A percentile compares a stretch with the other conserved stretches of the same genome.
phyloP scores from a whole-genome alignment of 805 yeast genomes.

The Limtongozyma cylindracea region DNA sequence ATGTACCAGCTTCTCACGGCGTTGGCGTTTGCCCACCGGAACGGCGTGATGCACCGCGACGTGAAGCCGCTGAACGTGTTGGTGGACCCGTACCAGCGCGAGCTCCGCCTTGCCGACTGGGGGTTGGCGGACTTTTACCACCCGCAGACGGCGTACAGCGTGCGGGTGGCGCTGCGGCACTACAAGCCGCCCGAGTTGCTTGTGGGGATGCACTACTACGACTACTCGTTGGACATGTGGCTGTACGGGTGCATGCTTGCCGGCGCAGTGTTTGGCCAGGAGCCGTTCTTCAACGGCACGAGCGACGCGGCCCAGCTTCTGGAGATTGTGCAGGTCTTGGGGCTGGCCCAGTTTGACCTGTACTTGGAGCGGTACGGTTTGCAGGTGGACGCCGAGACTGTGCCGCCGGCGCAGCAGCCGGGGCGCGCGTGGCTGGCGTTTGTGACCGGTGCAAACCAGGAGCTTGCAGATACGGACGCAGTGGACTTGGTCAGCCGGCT shows the following conservation, averaged over 20 bases:
- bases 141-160: constrained; percentile 72
- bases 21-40: constrained; percentile 71
- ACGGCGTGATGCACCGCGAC: constrained; percentile 92
- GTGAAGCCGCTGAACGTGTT: constrained; percentile 90
- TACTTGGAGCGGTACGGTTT: constrained; percentile 54
- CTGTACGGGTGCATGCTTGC: constrained; percentile 86
- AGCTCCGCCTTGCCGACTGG: constrained; percentile 77
- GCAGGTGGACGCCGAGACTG: constrained; percentile 46
- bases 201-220: constrained; percentile 70
- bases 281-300: constrained; percentile 81
- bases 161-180: constrained; percentile 80
- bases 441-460: constrained; percentile 41
- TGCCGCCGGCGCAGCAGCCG: constrained; percentile 38
- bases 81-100: constrained; percentile 61
- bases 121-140: constrained; percentile 90
- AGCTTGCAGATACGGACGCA: constrained; percentile 38
- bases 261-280: constrained; percentile 70
- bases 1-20: constrained; percentile 65
- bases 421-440: constrained; percentile 71
- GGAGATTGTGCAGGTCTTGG: constrained; percentile 69
- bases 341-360: constrained; percentile 51
- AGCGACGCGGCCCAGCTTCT: constrained; percentile 81
- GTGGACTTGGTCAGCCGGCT: constrained; percentile 63
- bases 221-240: constrained; percentile 84
- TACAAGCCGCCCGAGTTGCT: constrained; percentile 85